Conservation (phyloP, 2,329 filamentous ascomycete genomes). For the Trichophyton verrucosum region DNA sequence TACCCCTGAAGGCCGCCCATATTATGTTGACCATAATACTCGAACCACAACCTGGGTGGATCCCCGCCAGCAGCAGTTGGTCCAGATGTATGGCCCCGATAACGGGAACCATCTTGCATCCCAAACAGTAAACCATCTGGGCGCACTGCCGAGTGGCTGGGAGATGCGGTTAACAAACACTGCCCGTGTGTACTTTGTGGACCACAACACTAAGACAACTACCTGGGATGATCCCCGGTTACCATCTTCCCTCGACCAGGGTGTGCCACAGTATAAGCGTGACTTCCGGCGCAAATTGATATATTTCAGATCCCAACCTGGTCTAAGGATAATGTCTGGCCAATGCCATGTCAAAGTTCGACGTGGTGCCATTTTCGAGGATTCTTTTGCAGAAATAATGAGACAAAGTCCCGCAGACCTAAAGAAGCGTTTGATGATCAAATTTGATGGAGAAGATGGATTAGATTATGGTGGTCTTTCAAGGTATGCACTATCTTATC, state of each 20-base stretch:
- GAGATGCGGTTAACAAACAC: constrained; percentile 99
- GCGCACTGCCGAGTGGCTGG: constrained; percentile 91
- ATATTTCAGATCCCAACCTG: constrained; percentile 97
- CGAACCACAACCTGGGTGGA: constrained; percentile 98
- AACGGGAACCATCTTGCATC: constrained; percentile 56
- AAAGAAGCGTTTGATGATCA: constrained; percentile 99
- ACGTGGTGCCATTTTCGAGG: constrained; percentile 93
- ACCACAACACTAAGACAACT: constrained; percentile 98
- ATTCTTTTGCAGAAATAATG: constrained; percentile 97
- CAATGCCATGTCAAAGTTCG: constrained; percentile 98
- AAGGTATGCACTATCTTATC: constrained; percentile 35
- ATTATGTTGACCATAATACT: constrained; percentile 98
- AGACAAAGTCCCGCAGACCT: constrained; percentile 87
- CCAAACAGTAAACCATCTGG: constrained; percentile 91
- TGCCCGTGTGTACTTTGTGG: constrained; percentile 94
- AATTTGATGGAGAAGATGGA: constrained; percentile 97
- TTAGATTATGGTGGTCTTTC: constrained; percentile 96
- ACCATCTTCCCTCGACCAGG: constrained; percentile 91
- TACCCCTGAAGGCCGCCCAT: constrained; percentile 86
- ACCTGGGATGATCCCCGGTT: constrained; percentile 97
- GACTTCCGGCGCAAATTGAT: constrained; percentile 97
- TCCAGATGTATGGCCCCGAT: constrained; percentile 92
- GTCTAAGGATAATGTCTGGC: constrained; percentile 84
- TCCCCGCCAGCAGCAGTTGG: constrained; percentile 92
- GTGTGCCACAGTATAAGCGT: constrained; percentile 98